Base-by-base conservation (phyloP, 257 asterid species). In the Fraxinus quadrangulata region DNA sequence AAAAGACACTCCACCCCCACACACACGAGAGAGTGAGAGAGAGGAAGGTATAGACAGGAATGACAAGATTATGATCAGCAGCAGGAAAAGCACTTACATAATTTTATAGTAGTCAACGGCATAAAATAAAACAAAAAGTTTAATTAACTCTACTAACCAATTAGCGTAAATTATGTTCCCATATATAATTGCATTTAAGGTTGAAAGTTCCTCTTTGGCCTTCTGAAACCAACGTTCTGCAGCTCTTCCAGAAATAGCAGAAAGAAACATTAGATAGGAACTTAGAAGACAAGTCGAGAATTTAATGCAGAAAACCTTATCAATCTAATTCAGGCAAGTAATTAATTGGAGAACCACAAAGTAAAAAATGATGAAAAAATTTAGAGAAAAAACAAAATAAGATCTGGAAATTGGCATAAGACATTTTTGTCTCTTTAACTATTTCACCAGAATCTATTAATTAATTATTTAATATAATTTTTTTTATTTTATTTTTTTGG, bases 201-300 rank as follows among this genome's bases (percentile, higher is more conserved):
- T 78, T 68, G 85, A 67, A 82, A 88, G 88, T 71, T 82, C 85
- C 83, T 89, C 91, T 85, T 90, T 96, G 56, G 97, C 98, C 90
- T 93, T 94, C 89, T 88, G 83, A 89, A 96, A 96, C 97, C 99
- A 96, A 81, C 4, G 78, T 86, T 96, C 98, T 63, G 99, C 97
- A 89, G 97, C 94, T 83, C 99, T 95, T 85, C 84, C 86, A 81
- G 78, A 82, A 89, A 85, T 76, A 83, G 61, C 56, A 79, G 69
- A 81, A 73, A 78, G 78, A 81, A 83, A 87, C 68, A 81, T 81
- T 19, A 85, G 82, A 81, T 76, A 80, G 76, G 61, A 71, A 49
- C 26, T 21, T 16, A 1, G 8, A 68, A 51, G 75, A 51, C 40
- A 24, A 71, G 37, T 66, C 24, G 42, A 71, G 67, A 67, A 73